Conservation (phyloP, 73 alveolate genomes). For the Halteria grandinella region DNA sequence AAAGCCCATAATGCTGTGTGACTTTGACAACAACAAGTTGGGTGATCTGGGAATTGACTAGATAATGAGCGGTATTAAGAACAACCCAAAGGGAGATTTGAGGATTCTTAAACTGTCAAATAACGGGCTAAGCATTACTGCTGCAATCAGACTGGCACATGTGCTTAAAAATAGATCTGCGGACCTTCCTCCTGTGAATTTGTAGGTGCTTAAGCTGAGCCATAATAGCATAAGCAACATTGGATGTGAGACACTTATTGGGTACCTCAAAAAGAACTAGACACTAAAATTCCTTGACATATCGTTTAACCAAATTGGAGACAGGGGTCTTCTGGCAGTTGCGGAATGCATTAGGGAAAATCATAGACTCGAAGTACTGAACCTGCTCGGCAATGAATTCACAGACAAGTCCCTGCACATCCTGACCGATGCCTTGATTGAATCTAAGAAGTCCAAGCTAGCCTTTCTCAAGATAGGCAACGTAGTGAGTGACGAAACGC, state of each 20-base stretch:
- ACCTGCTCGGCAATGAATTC: slow-evolving; percentile 55
- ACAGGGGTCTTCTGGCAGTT: slow-evolving; percentile 39
- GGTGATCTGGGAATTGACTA: slow-evolving; percentile 59
- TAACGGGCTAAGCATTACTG: slow-evolving; percentile 41
- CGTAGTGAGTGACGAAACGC: not conserved
- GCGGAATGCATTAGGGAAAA: slow-evolving; percentile 44
- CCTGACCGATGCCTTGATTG: slow-evolving; percentile 26
- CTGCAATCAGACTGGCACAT: slow-evolving; percentile 57
- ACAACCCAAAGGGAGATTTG: slow-evolving; percentile 35
- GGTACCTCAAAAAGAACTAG: slow-evolving; percentile 53
- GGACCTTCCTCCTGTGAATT: slow-evolving; percentile 6
- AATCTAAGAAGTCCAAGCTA: not conserved
- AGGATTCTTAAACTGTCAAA: slow-evolving; percentile 13
- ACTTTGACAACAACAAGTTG: slow-evolving; percentile 33
- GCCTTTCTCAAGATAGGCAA: slow-evolving; percentile 51
- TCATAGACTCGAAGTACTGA: slow-evolving; percentile 31
- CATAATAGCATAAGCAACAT: slow-evolving; percentile 56
- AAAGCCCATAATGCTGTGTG: not conserved
- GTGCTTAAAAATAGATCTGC: slow-evolving; percentile 45
- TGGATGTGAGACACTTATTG: slow-evolving; percentile 52
- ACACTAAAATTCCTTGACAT: slow-evolving; percentile 49
- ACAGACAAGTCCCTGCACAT: slow-evolving; percentile 12
- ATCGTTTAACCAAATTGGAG: slow-evolving; percentile 56
- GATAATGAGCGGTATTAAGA: slow-evolving; percentile 15
- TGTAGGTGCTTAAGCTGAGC: slow-evolving; percentile 43